Conservation (phyloP, 495 filamentous ascomycete genomes). For the Beverwykella pulmonaria region DNA sequence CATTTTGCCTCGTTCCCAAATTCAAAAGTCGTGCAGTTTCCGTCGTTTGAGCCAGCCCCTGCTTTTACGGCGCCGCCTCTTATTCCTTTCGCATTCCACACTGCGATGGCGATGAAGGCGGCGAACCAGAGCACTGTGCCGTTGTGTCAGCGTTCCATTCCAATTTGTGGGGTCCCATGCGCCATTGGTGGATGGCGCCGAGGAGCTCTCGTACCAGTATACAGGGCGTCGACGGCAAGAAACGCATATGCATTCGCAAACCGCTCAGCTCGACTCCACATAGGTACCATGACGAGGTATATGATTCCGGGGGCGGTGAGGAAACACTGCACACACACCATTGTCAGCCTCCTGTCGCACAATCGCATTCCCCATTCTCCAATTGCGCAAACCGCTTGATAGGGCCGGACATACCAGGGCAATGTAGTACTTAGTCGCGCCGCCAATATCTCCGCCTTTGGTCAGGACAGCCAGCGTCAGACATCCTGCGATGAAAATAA, state of each 20-base stretch:
- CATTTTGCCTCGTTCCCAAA: conserved; percentile 63
- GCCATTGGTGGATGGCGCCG: background rate
- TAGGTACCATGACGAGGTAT: conserved; percentile 80
- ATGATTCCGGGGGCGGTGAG: conserved; percentile 78
- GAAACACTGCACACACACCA: conserved; percentile 66
- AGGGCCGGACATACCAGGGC: conserved; percentile 62
- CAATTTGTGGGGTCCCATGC: background rate
- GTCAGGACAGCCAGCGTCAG: conserved; percentile 75
- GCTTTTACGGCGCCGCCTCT: conserved; percentile 41
- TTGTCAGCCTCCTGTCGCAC: conserved; percentile 7
- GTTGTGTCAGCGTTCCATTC: background rate
- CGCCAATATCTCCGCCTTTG: conserved; percentile 63
- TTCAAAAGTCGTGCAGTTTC: conserved; percentile 54
- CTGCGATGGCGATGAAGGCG: conserved; percentile 75
- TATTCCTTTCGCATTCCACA: conserved; percentile 59
- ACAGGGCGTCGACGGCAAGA: conserved; percentile 71
- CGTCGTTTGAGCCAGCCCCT: conserved; percentile 43
- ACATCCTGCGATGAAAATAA: conserved; percentile 71
- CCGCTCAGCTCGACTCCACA: conserved; percentile 77
- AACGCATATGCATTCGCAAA: conserved; percentile 84
- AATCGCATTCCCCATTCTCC: background rate
- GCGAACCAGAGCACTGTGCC: conserved; percentile 74
- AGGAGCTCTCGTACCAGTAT: conserved; percentile 46
- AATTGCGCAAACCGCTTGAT: background rate
- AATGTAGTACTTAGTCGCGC: conserved; percentile 74